These are phyloP conservation scores for Fraxinus pennsylvanica DNA, from an alignment of 257 asterid species.

Conservation along the genomic window DNA sequence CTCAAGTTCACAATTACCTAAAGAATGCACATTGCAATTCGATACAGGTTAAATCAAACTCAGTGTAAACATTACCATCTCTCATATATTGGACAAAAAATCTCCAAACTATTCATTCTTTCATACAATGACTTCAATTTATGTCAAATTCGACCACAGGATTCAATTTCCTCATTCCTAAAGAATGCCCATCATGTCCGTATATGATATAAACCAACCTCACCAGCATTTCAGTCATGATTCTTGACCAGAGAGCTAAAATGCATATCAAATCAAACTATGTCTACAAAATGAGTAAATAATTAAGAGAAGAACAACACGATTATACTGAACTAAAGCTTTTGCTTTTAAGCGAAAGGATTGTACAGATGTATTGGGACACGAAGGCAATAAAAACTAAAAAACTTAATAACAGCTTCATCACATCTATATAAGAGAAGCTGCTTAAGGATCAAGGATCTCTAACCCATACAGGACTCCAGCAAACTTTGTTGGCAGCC, in stretches of 20 bases:
- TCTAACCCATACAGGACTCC: constrained; percentile 89
- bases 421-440: constrained; percentile 33
- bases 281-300: not conserved
- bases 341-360: constrained; percentile 35
- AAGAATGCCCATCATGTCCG: not conserved
- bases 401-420: constrained; percentile 22
- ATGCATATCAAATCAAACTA: not conserved
- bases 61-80: not conserved
- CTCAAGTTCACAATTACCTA: not conserved
- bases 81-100: not conserved
- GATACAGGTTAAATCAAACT: not conserved
- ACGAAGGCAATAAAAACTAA: constrained; percentile 33
- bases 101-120: not conserved
- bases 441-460: constrained; percentile 40
- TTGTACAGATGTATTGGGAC: constrained; percentile 37
- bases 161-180: constrained; percentile 11
- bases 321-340: constrained; percentile 19
- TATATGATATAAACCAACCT: constrained; percentile 11
- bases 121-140: not conserved
- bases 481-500: constrained; percentile 49
- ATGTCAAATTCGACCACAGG: constrained; percentile 8
- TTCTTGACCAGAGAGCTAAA: not conserved
- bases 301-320: not conserved
- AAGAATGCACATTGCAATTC: not conserved
- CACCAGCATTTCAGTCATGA: not conserved